phyloP scores from a whole-genome alignment of 805 yeast genomes.

The Candida tibetensis region DNA sequence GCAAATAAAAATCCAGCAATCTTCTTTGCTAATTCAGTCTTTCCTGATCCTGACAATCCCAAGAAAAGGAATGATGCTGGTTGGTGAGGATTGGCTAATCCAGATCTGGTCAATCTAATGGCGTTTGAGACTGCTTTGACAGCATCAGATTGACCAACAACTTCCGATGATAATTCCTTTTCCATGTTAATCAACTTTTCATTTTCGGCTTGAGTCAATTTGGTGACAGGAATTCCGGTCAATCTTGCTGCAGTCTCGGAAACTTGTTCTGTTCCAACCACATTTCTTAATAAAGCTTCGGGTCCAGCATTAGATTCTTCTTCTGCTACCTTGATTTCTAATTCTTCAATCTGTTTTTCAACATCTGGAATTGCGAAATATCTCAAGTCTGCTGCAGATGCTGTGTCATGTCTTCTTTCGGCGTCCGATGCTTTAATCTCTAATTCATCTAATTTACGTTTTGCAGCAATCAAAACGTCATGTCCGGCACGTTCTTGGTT shows the following conservation, averaged over 20 bases:
- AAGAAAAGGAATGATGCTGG: slow-evolving; percentile 94
- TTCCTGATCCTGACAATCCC: slow-evolving; percentile 97
- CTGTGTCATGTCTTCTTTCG: slow-evolving; percentile 93
- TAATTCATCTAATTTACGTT: slow-evolving; percentile 87
- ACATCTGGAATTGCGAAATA: slow-evolving; percentile 97
- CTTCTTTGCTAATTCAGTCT: slow-evolving; percentile 96
- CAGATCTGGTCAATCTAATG: slow-evolving; percentile 88
- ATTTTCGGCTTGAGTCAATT: slow-evolving; percentile 93
- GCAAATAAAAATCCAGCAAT: slow-evolving; percentile 94
- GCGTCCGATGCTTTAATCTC: slow-evolving; percentile 94
- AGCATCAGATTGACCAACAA: slow-evolving; percentile 95
- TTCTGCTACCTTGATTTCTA: slow-evolving; percentile 76
- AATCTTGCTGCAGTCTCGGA: slow-evolving; percentile 96
- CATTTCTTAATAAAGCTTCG: slow-evolving; percentile 75
- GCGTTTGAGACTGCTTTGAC: slow-evolving; percentile 96
- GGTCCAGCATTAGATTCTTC: slow-evolving; percentile 62
- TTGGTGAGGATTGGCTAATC: slow-evolving; percentile 92
- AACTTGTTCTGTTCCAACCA: slow-evolving; percentile 83
- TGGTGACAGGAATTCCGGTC: slow-evolving; percentile 95
- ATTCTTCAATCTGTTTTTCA: slow-evolving; percentile 65
- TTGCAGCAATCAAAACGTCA: slow-evolving; percentile 84
- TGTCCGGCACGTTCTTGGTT: slow-evolving; percentile 86
- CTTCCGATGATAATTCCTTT: slow-evolving; percentile 71
- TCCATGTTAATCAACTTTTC: slow-evolving; percentile 94
- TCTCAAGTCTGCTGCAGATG: slow-evolving; percentile 91